Conservation (phyloP, 2,329 filamentous ascomycete species). For the Ceratocystis diversiconidia region DNA sequence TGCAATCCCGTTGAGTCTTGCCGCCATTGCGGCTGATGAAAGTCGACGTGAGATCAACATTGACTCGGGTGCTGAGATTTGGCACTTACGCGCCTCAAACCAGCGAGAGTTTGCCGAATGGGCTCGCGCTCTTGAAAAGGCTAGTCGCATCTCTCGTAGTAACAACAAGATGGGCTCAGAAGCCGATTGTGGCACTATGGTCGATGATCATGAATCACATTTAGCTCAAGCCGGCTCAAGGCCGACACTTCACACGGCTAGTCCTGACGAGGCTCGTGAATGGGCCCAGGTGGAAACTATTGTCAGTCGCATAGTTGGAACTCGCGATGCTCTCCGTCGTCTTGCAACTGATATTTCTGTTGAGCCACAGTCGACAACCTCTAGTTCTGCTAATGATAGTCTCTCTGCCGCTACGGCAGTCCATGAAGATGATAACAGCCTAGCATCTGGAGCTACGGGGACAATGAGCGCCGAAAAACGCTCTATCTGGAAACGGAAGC, state of each 20-base stretch:
- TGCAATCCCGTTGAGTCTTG: constrained; percentile 80
- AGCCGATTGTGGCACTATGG: constrained; percentile 20
- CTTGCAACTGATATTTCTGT: constrained; percentile 71
- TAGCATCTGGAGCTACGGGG: constrained; percentile 4
- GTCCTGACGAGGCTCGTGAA: constrained; percentile 55
- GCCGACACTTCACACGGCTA: constrained; percentile 21
- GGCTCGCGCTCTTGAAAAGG: constrained; percentile 72
- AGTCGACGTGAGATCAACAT: constrained; percentile 84
- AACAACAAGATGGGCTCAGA: constrained; percentile 27
- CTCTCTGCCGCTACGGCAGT: constrained; percentile 27
- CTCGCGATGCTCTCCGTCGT: constrained; percentile 73
- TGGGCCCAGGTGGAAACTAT: constrained; percentile 79
- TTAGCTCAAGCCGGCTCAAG: background rate
- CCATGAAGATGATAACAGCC: constrained; percentile 32
- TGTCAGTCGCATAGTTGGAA: constrained; percentile 73
- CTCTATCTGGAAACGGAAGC: constrained; percentile 86
- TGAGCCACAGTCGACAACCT: constrained; percentile 36
- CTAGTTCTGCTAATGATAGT: constrained; percentile 20
- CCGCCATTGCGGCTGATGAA: constrained; percentile 81
- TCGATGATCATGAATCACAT: constrained; percentile 17
- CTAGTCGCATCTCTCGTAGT: constrained; percentile 51
- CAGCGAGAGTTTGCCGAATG: constrained; percentile 76
- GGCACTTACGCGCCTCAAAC: constrained; percentile 78
- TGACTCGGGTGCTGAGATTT: constrained; percentile 91
- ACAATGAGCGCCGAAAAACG: constrained; percentile 24